Base-by-base conservation (phyloP, 169 alveolate genomes). In the Plasmodium knowlesi region DNA sequence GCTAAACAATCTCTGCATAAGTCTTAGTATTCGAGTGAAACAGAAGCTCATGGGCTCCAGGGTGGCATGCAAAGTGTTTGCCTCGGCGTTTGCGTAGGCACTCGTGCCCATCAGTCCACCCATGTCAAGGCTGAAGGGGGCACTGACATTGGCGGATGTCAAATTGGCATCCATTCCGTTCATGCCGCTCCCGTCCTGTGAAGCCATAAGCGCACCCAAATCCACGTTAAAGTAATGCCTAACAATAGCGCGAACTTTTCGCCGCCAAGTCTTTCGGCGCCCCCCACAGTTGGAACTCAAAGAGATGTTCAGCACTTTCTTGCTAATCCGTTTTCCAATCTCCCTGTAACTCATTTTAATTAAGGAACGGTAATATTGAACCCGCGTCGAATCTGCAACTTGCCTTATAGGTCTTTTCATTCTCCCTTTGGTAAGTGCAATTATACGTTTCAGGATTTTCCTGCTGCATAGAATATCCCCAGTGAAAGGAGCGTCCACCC, bases 241-340 rank as follows among this genome's bases (percentile, higher is more conserved):
- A 32, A 71, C 71, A n/a, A 89, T 39, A 19, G 41, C 32, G 50
- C 72, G 80, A 1, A 89, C 19, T 34, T 89, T 89, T 9, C 30
- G 61, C 41, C 57, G 82, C 37, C 25, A 41, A 6, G 28, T 67
- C 30, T 57, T 46, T 30, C 50, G 32, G 30, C 14, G 50, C 16
- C 53, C 71, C 14, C 37, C 19, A 5, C 90, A n/a, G 28, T 28
- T 79, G 2, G 16, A 3, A 8, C 46, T 61, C 41, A 89, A 32
- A 53, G 50, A 89, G 1, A 70, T 72, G 82, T 89, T 67, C 34
- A 89, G 2, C 34, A 89, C 32, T 16, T 71, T 89, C 19, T 79
- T 89, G 79, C 94, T 89, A 14, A 89, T 79, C 16, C 46, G 43
- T 46, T 79, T 28, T n/a, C 90, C 89, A 61, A 89, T 78, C 50